Evolutionary conservation across 306 rosid species (phyloP).

Genomic region (Alnus glutinosa): DNA sequence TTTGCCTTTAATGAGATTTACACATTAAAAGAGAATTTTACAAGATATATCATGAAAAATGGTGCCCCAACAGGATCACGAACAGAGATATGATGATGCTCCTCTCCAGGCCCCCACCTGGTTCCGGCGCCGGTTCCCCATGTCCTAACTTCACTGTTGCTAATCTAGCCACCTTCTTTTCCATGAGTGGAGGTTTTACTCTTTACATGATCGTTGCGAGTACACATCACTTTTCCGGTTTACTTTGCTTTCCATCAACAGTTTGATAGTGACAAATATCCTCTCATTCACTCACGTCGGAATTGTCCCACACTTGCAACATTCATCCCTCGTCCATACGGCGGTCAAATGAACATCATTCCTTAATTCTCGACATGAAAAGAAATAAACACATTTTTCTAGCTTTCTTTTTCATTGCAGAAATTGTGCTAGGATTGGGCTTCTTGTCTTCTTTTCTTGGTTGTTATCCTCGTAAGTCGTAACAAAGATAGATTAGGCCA

Average conservation of each 20-base stretch:
- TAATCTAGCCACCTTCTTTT: slow-evolving; percentile 4
- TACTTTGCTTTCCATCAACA: not conserved
- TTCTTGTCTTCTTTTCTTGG: no score
- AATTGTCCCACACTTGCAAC: not conserved
- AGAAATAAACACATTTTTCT: not conserved
- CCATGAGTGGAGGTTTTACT: slow-evolving; percentile 38
- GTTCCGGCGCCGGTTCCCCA: slow-evolving; percentile 2
- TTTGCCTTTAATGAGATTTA: no score
- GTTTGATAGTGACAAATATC: slow-evolving; percentile 11
- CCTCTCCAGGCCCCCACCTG: not conserved
- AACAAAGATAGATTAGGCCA: no score
- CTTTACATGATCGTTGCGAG: slow-evolving; percentile 47
- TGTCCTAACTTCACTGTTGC: slow-evolving; percentile 50
- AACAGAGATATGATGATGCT: slow-evolving; percentile 19
- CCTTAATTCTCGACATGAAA: no score
- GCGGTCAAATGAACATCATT: not conserved
- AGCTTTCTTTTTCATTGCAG: not conserved
- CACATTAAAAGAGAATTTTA: no score
- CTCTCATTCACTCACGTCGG: not conserved
- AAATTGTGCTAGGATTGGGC: not conserved
- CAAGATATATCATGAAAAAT: slow-evolving; percentile 7
- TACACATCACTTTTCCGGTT: slow-evolving; percentile 25
- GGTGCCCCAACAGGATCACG: slow-evolving; percentile 26
- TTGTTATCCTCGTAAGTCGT: no score
- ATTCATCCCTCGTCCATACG: not conserved